Evolutionary conservation across 805 yeast species (phyloP).

Genomic region (Wickerhamiella australiensis): DNA sequence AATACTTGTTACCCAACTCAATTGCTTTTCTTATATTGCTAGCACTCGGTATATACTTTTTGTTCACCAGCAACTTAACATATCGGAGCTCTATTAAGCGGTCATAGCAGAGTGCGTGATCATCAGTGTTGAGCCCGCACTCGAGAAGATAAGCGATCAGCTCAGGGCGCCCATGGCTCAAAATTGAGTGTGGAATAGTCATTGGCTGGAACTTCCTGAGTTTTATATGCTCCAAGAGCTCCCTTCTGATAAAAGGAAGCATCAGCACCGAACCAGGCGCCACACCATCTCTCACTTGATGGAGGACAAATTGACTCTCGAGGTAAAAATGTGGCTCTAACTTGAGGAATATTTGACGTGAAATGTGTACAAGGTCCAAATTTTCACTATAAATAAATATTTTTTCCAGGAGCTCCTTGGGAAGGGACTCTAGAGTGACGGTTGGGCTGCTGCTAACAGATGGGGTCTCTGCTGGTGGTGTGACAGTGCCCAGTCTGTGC

Average conservation of each 20-base stretch:
- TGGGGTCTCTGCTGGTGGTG: background rate
- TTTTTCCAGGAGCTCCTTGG: constrained; percentile 33
- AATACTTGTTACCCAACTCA: background rate
- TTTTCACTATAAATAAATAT: constrained; percentile 33
- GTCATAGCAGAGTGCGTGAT: constrained; percentile 12
- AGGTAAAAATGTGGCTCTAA: constrained; percentile 25
- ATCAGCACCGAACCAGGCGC: constrained; percentile 6
- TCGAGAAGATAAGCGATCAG: constrained; percentile 24
- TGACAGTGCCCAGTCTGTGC: background rate
- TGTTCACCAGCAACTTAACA: background rate
- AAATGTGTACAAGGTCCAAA: constrained; percentile 30
- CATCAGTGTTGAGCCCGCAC: constrained; percentile 17
- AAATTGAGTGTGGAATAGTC: constrained; percentile 51
- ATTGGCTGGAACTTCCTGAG: constrained; percentile 64
- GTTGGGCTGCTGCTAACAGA: background rate
- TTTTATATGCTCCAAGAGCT: constrained; percentile 38
- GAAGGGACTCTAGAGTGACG: constrained; percentile 30
- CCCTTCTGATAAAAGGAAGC: constrained; percentile 22
- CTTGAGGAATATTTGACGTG: constrained; percentile 24
- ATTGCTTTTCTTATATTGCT: background rate
- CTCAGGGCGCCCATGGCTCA: background rate
- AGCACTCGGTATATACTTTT: background rate
- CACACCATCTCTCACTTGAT: constrained; percentile 9
- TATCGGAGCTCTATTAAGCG: constrained; percentile 10
- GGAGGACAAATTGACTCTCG: constrained; percentile 18